Conservation (phyloP, 805 yeast species). For the Debaryomyces hansenii region DNA sequence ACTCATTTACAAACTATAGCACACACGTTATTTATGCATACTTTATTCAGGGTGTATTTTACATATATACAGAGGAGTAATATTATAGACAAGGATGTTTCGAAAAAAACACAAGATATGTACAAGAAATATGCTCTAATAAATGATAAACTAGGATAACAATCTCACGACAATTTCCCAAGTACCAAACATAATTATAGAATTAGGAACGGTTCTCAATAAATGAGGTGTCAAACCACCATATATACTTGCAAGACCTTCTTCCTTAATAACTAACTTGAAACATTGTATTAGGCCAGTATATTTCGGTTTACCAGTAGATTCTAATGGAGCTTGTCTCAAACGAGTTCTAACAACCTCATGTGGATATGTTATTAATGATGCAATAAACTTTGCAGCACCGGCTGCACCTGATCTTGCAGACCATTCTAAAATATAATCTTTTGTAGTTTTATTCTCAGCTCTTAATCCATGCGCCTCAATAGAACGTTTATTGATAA, state of each 20-base stretch:
- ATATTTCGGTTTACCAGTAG: constrained; percentile 80
- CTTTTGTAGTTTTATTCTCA: constrained; percentile 46
- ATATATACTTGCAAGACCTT: constrained; percentile 89
- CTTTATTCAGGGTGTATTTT: neutral
- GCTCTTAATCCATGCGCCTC: constrained; percentile 30
- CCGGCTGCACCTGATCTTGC: constrained; percentile 98
- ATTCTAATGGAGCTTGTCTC: constrained; percentile 83
- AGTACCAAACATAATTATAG: constrained; percentile 98
- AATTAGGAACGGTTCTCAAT: constrained; percentile 95
- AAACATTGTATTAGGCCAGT: constrained; percentile 89
- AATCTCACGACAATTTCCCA: constrained; percentile 74
- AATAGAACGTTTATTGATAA: constrained; percentile 55
- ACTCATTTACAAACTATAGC: too few species aligned
- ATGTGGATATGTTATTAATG: constrained; percentile 92
- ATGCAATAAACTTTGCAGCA: constrained; percentile 89
- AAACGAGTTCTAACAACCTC: constrained; percentile 95
- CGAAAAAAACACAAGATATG: neutral
- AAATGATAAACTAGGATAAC: constrained; percentile 16
- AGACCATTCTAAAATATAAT: constrained; percentile 81
- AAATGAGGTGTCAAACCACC: constrained; percentile 98
- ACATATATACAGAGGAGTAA: neutral
- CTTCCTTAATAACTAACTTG: constrained; percentile 81
- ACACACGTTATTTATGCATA: too few species aligned
- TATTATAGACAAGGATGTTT: constrained; percentile 1
- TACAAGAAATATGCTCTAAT: neutral